Percentiles rank a stretch among this genome's conserved stretches.
Conservation (phyloP, 108 stramenopile species). For the Skeletonema costatum region DNA sequence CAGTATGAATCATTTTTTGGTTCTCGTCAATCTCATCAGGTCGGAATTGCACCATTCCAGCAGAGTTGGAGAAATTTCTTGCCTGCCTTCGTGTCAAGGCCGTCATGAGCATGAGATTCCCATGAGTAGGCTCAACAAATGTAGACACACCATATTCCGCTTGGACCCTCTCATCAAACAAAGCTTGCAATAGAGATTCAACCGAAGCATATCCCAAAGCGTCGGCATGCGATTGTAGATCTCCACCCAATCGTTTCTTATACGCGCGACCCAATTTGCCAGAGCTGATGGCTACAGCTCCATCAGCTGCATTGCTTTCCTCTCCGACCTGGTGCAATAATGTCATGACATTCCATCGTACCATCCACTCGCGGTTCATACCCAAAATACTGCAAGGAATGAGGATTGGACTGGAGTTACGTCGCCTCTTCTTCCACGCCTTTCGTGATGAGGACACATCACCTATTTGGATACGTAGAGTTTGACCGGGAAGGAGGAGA, state of each 20-base stretch:
- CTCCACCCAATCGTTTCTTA: slow-evolving; percentile 38
- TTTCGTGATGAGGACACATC: slow-evolving; percentile 77
- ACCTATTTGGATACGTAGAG: slow-evolving; percentile 75
- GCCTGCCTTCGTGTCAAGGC: slow-evolving; percentile 60
- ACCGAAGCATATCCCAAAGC: slow-evolving; percentile 61
- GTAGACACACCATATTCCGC: slow-evolving; percentile 58
- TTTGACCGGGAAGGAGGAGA: slow-evolving; percentile 56
- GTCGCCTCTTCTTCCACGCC: slow-evolving; percentile 90
- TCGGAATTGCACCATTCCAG: slow-evolving; percentile 73
- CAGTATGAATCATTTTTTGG: slow-evolving; percentile 40
- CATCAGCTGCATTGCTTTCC: slow-evolving; percentile 17
- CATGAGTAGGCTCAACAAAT: slow-evolving; percentile 36
- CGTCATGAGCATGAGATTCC: slow-evolving; percentile 54
- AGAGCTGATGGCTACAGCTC: slow-evolving; percentile 15
- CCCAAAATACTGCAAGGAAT: slow-evolving; percentile 81
- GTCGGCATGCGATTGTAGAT: slow-evolving; percentile 58
- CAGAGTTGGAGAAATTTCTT: slow-evolving; percentile 45
- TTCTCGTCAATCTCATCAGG: slow-evolving; percentile 1
- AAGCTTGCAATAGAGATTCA: slow-evolving; percentile 49
- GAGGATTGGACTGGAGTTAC: slow-evolving; percentile 75
- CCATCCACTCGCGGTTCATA: slow-evolving; percentile 61
- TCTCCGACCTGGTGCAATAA: slow-evolving; percentile 69
- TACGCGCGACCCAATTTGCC: slow-evolving; percentile 42
- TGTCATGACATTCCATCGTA: slow-evolving; percentile 73
- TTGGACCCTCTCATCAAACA: slow-evolving; percentile 66